Base-by-base conservation (phyloP, 768 basidiomycete genomes). In the Pleurotus salmoneostramineus region DNA sequence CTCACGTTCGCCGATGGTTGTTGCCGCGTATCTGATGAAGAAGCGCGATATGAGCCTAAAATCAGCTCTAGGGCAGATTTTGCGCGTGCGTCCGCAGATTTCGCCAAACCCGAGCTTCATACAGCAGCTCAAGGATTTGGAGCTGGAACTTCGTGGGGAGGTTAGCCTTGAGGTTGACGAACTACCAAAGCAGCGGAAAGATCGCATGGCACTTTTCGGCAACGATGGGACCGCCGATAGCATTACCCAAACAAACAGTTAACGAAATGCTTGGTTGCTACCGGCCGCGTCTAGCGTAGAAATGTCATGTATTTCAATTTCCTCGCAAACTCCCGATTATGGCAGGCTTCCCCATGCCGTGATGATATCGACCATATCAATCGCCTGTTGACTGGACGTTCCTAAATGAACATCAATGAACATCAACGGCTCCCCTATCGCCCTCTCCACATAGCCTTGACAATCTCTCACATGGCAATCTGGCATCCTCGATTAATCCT, bases 91-190 rank as follows among this genome's bases (percentile, higher is more conserved):
- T n/a, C 71, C 75, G 15, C 64, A 64, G 42, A 68, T 75, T 5
- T 73, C 66, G 14, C 78, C 78, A 2, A 80, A 80, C 50, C 4
- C 73, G 0, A 77, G 76, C 2, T 78, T 80, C 58, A n/a, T 80
- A 17, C 50, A 58, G 47, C 78, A 80, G 63, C 62, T 80, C 52
- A 77, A 76, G 61, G 71, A 67, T 4, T 40, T 74, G 60, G 73
- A 74, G 50, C 15, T 66, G 36, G 63, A 66, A 46, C 32, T 73
- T 44, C 58, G 50, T 40, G 74, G 73, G 4, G 57, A 35, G 7
- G 37, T 37, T 14, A 71, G 77, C 6, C 50, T 74, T 15, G 69
- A 72, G 31, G 65, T 77, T 21, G 73, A 74, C 5, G 67, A 67
- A 40, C 57, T 79, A 33, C 77, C 76, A 11, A 58, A 59, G 44